Conservation (phyloP, 495 filamentous ascomycete genomes). For the Xylaria grammica region DNA sequence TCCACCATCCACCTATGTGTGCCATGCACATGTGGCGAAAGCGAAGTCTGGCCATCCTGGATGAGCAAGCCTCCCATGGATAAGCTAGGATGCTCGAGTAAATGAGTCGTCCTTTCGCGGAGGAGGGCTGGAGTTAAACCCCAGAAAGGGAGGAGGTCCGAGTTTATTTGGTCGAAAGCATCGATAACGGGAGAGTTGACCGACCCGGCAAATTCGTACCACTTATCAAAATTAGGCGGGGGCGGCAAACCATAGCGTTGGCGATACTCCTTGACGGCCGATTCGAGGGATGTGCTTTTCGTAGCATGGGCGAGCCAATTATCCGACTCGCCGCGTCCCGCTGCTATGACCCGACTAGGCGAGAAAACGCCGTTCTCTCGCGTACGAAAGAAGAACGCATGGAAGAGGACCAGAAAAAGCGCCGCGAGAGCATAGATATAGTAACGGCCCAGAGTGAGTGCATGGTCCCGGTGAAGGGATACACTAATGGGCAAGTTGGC, state of each 20-base stretch:
- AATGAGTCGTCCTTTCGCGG: constrained; percentile 44
- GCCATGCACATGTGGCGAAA: constrained; percentile 36
- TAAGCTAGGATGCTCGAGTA: constrained; percentile 34
- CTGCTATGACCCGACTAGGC: constrained; percentile 46
- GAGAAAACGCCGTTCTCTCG: constrained; percentile 23
- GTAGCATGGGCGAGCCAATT: constrained; percentile 48
- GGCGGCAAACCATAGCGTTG: constrained; percentile 60
- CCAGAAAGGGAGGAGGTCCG: constrained; percentile 76
- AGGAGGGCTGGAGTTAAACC: constrained; percentile 65
- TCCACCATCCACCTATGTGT: constrained; percentile 55
- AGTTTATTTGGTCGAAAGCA: constrained; percentile 74
- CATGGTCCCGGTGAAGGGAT: constrained; percentile 18
- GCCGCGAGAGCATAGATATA: constrained; percentile 24
- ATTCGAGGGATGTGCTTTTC: constrained; percentile 52
- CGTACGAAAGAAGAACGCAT: constrained; percentile 23
- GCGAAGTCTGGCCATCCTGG: constrained; percentile 50
- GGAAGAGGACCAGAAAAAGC: constrained; percentile 28
- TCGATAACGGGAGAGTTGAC: constrained; percentile 72
- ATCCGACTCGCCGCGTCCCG: constrained; percentile 51
- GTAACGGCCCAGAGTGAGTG: constrained; percentile 28
- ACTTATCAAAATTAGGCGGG: constrained; percentile 69
- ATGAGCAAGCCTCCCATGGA: constrained; percentile 48
- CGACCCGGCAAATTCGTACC: constrained; percentile 72
- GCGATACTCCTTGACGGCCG: constrained; percentile 62
- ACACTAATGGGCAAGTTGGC: constrained; percentile 14